A percentile compares a stretch with the other conserved stretches of the same genome.
Conservation (phyloP, 1,284 basidiomycete species). For the Cutaneotrichosporon cyanovorans region DNA sequence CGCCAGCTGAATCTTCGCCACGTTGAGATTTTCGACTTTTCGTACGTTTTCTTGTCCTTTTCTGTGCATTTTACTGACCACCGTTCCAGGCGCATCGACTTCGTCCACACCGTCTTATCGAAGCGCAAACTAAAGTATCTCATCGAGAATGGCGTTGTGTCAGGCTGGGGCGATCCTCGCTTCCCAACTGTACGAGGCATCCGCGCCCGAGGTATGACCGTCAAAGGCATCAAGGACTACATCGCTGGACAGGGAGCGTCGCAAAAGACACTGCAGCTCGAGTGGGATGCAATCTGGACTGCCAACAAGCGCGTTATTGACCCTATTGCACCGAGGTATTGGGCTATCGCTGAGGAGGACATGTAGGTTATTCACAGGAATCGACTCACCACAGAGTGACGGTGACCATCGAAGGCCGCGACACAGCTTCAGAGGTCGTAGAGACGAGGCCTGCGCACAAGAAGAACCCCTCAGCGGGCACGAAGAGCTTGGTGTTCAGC, state of each 20-base stretch:
- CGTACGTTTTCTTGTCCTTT: neutral
- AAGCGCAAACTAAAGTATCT: neutral
- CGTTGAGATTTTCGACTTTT: neutral
- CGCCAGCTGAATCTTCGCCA: neutral
- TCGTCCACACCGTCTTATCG: neutral
- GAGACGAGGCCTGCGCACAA: neutral
- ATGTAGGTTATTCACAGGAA: neutral
- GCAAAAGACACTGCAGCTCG: neutral
- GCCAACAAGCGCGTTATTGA: constrained; percentile 1
- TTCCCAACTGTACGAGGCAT: neutral
- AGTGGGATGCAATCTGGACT: neutral
- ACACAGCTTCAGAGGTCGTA: neutral
- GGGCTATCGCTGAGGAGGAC: constrained; percentile 1
- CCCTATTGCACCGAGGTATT: neutral
- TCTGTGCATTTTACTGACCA: neutral
- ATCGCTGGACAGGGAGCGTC: neutral
- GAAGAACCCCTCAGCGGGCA: neutral
- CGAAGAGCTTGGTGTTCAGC: neutral
- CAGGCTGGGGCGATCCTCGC: constrained; percentile 2
- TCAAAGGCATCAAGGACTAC: neutral
- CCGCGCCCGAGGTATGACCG: constrained; percentile 1
- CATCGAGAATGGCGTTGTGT: neutral
- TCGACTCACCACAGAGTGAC: neutral
- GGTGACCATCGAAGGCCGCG: neutral
- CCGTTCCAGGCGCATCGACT: neutral